phyloP scores from a whole-genome alignment of 305 asterid species.

The Fraxinus floribunda region DNA sequence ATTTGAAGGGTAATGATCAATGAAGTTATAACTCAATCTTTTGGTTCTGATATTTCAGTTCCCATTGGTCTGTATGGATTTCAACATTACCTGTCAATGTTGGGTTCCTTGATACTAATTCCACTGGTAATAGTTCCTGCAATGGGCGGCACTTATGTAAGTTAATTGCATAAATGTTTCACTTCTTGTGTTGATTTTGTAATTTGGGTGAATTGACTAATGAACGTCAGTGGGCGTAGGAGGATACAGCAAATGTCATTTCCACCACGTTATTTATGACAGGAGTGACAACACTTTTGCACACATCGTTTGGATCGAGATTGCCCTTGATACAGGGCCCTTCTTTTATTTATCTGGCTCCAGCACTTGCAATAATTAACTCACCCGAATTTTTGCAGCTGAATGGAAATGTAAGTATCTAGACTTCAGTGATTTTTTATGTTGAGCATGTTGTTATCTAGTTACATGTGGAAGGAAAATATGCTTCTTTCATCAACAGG shows the following conservation, averaged over 20 bases:
- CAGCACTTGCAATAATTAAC: constrained; percentile 87
- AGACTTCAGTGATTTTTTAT: constrained; percentile 10
- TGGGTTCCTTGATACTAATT: constrained; percentile 90
- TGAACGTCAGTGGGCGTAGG: constrained; percentile 47
- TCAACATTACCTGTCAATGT: constrained; percentile 85
- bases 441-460: not conserved
- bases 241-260: constrained; percentile 85
- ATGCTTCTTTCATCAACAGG: not conserved
- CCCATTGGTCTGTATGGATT: constrained; percentile 93
- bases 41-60: constrained; percentile 56
- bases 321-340: constrained; percentile 98
- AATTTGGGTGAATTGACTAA: constrained; percentile 23
- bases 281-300: constrained; percentile 85
- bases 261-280: constrained; percentile 85
- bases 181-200: not conserved
- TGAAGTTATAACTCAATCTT: constrained; percentile 20
- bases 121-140: constrained; percentile 98
- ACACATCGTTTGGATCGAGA: constrained; percentile 89
- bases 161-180: constrained; percentile 26
- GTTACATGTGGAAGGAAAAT: not conserved
- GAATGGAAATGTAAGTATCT: constrained; percentile 72
- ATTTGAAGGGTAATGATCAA: not conserved
- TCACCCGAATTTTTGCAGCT: constrained; percentile 85
- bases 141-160: constrained; percentile 97
- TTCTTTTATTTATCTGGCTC: constrained; percentile 95